Evolutionary conservation across 2,329 filamentous ascomycete species (phyloP), one percentile per base, ranked within the genome.

Genomic region (Amphichorda felina): DNA sequence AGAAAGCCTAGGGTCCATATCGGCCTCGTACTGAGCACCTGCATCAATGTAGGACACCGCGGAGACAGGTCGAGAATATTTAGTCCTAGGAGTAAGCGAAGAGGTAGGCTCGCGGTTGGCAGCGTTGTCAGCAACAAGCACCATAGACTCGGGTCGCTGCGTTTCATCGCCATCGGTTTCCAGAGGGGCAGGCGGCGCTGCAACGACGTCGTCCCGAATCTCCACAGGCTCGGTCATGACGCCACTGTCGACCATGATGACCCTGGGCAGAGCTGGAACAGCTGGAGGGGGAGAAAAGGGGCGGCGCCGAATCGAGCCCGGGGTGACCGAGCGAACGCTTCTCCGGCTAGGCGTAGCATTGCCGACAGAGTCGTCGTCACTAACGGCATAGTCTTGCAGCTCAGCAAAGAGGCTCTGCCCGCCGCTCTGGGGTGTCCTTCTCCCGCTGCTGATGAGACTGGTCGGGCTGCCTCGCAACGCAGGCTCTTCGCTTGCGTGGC

Each of bases 391-490:
- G 44, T 86, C 84, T 36, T 82, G 85, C 29, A 98, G 70, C 57
- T 98, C 91, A 28, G 87, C 87, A 53, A 91, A 94, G 34, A 98
- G 66, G 50, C 82, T 96, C 62, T 94, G 84, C 13, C 75, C 71
- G 14, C 49, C 59, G 30, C 57, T 55, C 38, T 70, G 61, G 8
- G 72, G 64, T 3, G 70, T 73, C 31, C 61, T 61, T 22, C 43
- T 55, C 42, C 63, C 69, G 45, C 64, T 68, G 40, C 62, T 66
- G n/a, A 55, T 60, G 41, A 69, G 64, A 49, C 72, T 75, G 33
- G 68, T 66, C 14, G 56, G 60, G 42, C 70, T 65, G 50, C 72
- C 70, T 30, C 68, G 67, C 41, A 73, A 59, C 31, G 53, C 54
- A 3, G 69, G 68, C 41, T 78, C 75, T 43, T 79, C 74, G 48